Evolutionary conservation across 1,284 basidiomycete genomes (phyloP).

Genomic region (Ustilago crameri): DNA sequence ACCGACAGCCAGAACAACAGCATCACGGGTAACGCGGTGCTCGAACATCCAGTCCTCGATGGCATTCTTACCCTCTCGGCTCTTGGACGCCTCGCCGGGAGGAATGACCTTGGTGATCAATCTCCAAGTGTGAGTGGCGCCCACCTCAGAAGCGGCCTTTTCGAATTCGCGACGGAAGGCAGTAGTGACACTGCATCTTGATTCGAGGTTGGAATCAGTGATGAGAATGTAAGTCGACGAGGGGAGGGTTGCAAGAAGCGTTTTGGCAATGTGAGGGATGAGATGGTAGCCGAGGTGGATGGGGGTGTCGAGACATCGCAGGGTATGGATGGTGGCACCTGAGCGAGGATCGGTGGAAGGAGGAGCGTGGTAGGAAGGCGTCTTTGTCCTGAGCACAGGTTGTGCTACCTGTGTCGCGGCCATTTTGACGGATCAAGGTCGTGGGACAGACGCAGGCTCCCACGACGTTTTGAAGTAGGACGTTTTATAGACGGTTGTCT

Average conservation of each 20-base stretch:
- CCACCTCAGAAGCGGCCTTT: constrained; percentile 60
- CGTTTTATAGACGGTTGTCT: no score
- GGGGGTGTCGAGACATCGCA: constrained; percentile 60
- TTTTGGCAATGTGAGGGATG: constrained; percentile 72
- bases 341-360: constrained; percentile 54
- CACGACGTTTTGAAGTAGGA: constrained; percentile 1
- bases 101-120: constrained; percentile 83
- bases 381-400: constrained; percentile 57
- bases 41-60: constrained; percentile 93
- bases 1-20: constrained; percentile 90
- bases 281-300: constrained; percentile 68
- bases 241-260: constrained; percentile 77
- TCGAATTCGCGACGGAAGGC: constrained; percentile 52
- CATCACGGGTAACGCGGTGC: constrained; percentile 90
- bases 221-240: constrained; percentile 92
- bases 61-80: constrained; percentile 87
- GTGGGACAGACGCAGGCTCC: neutral
- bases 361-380: constrained; percentile 65
- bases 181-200: constrained; percentile 68
- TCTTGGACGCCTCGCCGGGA: constrained; percentile 93
- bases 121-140: constrained; percentile 71
- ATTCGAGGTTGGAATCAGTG: constrained; percentile 87
- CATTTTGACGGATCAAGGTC: constrained; percentile 14
- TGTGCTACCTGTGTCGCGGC: constrained; percentile 20
- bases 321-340: constrained; percentile 60